phyloP scores from a whole-genome alignment of 257 asterid species.

The Pogostemon cablin region DNA sequence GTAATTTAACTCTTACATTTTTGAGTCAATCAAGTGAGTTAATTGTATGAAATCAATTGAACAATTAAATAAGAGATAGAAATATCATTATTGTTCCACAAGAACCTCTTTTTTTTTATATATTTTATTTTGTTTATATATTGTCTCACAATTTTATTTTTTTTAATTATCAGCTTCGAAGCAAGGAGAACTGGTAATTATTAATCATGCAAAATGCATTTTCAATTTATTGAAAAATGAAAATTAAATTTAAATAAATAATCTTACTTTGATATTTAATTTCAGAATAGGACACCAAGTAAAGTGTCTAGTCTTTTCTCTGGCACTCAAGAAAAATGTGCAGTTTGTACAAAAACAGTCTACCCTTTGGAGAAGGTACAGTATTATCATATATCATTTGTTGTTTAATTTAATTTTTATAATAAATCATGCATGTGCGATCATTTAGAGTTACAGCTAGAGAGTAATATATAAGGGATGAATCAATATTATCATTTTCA shows the following conservation, averaged over 20 bases:
- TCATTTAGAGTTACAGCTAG: no score
- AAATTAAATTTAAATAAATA: not conserved
- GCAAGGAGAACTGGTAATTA: conserved; percentile 51
- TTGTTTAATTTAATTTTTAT: no score
- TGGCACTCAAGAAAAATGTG: conserved; percentile 87
- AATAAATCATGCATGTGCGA: no score
- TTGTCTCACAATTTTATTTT: conserved; percentile 12
- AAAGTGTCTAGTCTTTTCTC: conserved; percentile 75
- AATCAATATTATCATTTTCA: no score
- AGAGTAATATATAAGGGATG: no score
- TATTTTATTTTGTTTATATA: no score
- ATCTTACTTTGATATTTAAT: not conserved
- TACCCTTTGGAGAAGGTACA: conserved; percentile 87
- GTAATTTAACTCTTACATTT: no score
- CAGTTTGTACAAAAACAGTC: conserved; percentile 72
- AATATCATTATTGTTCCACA: no score
- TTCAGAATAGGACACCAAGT: conserved; percentile 72
- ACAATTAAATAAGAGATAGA: no score
- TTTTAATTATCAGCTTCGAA: conserved; percentile 39
- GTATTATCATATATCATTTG: not conserved
- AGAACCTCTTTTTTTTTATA: no score
- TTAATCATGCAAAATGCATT: not conserved
- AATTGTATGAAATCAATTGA: no score
- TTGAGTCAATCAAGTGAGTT: no score
- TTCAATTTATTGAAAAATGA: not conserved